Base-by-base conservation (phyloP, 352 stramenopile genomes). In the Phytophthora tubulina region DNA sequence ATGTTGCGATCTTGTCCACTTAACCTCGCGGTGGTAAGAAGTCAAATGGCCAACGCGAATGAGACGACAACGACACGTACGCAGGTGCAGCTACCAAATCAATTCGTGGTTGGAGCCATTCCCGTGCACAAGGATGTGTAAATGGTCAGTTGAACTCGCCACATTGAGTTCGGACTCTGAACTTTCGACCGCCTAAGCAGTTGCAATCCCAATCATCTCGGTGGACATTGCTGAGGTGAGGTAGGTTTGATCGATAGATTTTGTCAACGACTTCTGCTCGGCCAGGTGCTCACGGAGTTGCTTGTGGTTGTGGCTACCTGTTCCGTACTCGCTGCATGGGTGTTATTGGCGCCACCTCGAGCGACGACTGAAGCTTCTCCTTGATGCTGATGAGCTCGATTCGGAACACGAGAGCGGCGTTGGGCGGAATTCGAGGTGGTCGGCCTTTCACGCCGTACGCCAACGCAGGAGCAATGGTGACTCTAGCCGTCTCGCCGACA, bases 331-430 rank as follows among this genome's bases (percentile, higher is more conserved):
- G 70, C 39, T 77, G 70, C 48, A 73, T 6, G 8, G 57, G 45
- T 39, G 70, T 77, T 30, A 62, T 51, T 14, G 64, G 41, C 21
- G 55, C 50, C 44, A 68, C 60, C 31, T 72, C 74, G 6, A 51
- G 62, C 14, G 62, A 58, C 35, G 83, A 70, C 21, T 85, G 70
- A 41, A 91, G 64, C 59, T 90, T 94, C 62, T 93, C 87, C 54
- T 93, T 89, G 72, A 95, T 89, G 42, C 74, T 86, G 59, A 95
- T 93, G 17, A 95, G 78, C 61, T 95, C 85, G 60, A 93, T 91
- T 45, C 86, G 88, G 61, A 93, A 95, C 30, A 93, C 74, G 0
- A 95, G 76, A n/a, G 83, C 87, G 6, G 84, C 74, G 38, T 87
- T 93, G 9, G 82, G 80, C 0, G 88, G 88, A 36, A 95, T 93